Base-by-base conservation (phyloP, 2,329 filamentous ascomycete species). In the Zasmidium angulare region DNA sequence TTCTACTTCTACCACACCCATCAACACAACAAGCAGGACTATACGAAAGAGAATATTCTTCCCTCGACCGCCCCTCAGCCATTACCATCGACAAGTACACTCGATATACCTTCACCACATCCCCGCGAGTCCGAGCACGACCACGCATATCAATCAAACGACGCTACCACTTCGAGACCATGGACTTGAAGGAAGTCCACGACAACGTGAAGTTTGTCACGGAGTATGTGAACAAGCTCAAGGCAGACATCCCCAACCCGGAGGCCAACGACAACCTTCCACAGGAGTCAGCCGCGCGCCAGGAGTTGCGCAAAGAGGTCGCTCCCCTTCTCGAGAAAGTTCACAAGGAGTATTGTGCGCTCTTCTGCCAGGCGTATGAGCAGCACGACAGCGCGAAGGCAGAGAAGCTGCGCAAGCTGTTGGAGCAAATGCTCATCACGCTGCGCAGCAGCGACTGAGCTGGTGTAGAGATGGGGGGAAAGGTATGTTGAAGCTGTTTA, bases 361-460 rank as follows among this genome's bases (percentile, higher is more conserved):
- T 54, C 36, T 54, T 54, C 40, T 36, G 20, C 11, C 23, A 24
- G 12, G 52, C 52, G 11, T 54, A 54, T 22, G 40, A 47, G 11
- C 20, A 43, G 11, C 52, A 54, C n/a, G 52, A 54, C 21, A n/a
- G 24, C 19, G 52, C 17, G 4, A 54, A 54, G 52, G 52, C 43
- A 40, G 40, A 47, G 52, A 43, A 54, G 43, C 52, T 54, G 36
- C 20, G 40, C 21, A 23, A 40, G 40, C 20, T 21, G n/a, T 21
- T 47, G 36, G 46, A 20, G 10, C 24, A 43, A 36, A 23, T 43
- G 21, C 43, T 54, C 1, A 43, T 24, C 40, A n/a, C 22, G 14
- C n/a, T 20, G 12, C 31, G 52, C 40, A 48, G 36, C 36, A 43
- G 36, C 36, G 36, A 26, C 26, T 48, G 40, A 54, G 19, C 31